These are phyloP conservation scores for Nakaseomyces bracarensis DNA, from an alignment of 1,139 yeast species.

Conservation along the genomic window DNA sequence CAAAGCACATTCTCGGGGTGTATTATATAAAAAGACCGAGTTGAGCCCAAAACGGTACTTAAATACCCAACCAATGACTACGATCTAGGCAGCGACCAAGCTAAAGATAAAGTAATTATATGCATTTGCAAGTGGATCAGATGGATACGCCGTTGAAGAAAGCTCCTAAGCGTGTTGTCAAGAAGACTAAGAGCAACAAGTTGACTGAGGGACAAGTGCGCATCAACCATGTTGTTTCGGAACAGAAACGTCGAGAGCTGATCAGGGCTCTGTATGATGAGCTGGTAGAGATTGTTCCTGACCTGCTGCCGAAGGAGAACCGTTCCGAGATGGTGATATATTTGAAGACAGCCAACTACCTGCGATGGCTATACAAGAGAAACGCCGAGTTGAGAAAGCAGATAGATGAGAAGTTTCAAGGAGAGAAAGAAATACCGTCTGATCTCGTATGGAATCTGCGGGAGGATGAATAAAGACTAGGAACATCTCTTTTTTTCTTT, in stretches of 20 bases:
- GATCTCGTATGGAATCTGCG: conserved; percentile 2
- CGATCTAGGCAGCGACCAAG: too few species aligned
- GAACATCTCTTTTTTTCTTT: background rate
- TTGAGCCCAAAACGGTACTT: too few species aligned
- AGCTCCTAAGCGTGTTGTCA: conserved; percentile 16
- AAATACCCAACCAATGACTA: too few species aligned
- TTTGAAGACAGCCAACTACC: conserved; percentile 27
- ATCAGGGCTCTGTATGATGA: conserved; percentile 36
- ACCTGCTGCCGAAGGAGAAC: conserved; percentile 31
- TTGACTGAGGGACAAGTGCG: conserved; percentile 35
- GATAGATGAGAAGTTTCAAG: conserved; percentile 11
- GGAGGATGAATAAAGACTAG: background rate
- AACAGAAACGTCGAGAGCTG: conserved; percentile 36
- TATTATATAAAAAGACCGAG: too few species aligned
- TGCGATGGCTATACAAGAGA: conserved; percentile 27
- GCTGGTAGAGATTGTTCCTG: conserved; percentile 36
- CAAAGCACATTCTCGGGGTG: too few species aligned
- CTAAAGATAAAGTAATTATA: too few species aligned
- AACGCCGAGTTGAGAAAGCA: conserved; percentile 21
- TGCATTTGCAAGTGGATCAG: too few species aligned
- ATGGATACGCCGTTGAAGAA: too few species aligned
- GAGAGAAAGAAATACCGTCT: conserved; percentile 1
- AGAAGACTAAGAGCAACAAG: conserved; percentile 19
- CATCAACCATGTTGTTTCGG: conserved; percentile 38
- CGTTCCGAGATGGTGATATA: conserved; percentile 36